Conservation (phyloP, 768 basidiomycete species). For the Mycena amicta region DNA sequence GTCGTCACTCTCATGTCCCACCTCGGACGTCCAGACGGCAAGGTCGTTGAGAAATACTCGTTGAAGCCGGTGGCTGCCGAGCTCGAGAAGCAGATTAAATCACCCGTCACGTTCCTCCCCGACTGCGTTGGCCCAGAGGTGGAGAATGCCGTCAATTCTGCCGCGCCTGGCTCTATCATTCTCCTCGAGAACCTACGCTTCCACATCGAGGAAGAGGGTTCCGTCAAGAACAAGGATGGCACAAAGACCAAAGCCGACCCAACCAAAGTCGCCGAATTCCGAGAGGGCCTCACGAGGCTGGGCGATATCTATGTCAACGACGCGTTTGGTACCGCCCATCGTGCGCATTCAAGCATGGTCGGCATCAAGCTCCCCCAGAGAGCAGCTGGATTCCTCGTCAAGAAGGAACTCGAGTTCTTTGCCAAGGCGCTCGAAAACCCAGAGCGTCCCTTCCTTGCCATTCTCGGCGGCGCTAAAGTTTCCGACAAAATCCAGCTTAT, state of each 20-base stretch:
- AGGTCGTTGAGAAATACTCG: slow-evolving; percentile 85
- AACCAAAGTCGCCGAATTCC: slow-evolving; percentile 78
- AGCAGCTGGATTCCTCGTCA: slow-evolving; percentile 95
- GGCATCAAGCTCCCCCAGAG: slow-evolving; percentile 90
- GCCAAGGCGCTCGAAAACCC: slow-evolving; percentile 96
- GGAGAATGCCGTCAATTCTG: slow-evolving; percentile 73
- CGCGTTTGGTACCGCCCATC: slow-evolving; percentile 98
- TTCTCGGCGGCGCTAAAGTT: slow-evolving; percentile 97
- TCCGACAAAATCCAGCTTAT: slow-evolving; percentile 99
- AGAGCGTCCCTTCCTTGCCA: slow-evolving; percentile 95
- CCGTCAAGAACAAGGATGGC: slow-evolving; percentile 89
- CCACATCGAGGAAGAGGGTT: slow-evolving; percentile 98
- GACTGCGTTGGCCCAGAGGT: slow-evolving; percentile 88
- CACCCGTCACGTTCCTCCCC: slow-evolving; percentile 75
- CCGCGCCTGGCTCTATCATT: slow-evolving; percentile 70
- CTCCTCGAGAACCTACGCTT: slow-evolving; percentile 97
- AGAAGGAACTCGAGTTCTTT: slow-evolving; percentile 98
- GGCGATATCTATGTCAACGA: slow-evolving; percentile 99
- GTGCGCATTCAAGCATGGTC: slow-evolving; percentile 98
- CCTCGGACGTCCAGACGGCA: slow-evolving; percentile 95
- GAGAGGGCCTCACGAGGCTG: slow-evolving; percentile 84
- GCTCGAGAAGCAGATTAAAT: slow-evolving; percentile 71
- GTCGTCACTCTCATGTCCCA: slow-evolving; percentile 96
- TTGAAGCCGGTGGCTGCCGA: slow-evolving; percentile 85
- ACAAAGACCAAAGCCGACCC: slow-evolving; percentile 94